These are phyloP conservation scores for Ceratocystis papillata DNA, from an alignment of 2,329 filamentous ascomycete species.

Conservation along the genomic window DNA sequence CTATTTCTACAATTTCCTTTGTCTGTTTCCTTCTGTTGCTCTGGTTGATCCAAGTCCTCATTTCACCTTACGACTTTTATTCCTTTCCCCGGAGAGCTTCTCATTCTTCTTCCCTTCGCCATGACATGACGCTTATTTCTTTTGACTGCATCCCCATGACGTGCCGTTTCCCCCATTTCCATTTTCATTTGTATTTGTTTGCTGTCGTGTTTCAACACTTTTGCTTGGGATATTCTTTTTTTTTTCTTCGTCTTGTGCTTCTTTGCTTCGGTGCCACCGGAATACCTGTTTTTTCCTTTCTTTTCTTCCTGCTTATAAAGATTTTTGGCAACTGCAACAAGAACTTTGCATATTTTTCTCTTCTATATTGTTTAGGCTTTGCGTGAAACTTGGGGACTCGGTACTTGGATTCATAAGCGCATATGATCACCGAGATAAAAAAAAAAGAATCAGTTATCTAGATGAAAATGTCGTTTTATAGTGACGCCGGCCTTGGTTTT, in stretches of 20 bases:
- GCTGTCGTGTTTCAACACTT: neutral
- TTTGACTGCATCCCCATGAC: constrained; percentile 10
- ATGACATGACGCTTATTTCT: constrained; percentile 1
- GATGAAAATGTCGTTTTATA: no score
- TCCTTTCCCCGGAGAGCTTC: neutral
- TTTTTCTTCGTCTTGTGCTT: neutral
- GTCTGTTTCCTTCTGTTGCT: neutral
- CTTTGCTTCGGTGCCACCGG: constrained; percentile 2
- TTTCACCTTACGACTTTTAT: constrained; percentile 3
- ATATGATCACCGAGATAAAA: no score
- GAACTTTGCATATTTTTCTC: neutral
- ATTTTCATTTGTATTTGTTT: constrained; percentile 9
- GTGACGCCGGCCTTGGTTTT: no score
- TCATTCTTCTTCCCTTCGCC: neutral
- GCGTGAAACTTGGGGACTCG: no score
- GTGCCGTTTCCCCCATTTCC: constrained; percentile 12
- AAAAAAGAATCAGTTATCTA: no score
- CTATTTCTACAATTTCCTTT: neutral
- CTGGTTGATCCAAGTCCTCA: neutral
- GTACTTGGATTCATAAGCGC: no score
- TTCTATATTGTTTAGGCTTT: neutral
- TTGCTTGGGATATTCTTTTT: neutral
- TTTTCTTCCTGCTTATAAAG: neutral
- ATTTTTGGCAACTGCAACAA: neutral
- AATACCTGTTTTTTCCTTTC: neutral